Percentiles rank a stretch among this genome's conserved stretches.
phyloP scores from a whole-genome alignment of 2,329 filamentous ascomycete species.

The Aspergillus texensis region DNA sequence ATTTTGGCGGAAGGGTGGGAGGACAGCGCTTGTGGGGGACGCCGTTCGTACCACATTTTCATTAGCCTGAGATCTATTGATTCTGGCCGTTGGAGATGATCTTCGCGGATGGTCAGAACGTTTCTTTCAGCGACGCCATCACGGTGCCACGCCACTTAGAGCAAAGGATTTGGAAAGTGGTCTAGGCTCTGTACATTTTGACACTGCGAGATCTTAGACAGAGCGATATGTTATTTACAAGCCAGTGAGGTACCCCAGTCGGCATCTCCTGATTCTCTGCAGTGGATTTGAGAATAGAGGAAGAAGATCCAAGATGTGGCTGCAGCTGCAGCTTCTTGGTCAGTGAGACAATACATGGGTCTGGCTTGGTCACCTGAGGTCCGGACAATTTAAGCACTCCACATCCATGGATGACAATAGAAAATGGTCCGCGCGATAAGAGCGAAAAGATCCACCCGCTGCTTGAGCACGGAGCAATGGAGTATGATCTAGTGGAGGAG shows the following conservation, averaged over 20 bases:
- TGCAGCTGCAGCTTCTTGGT: conserved; percentile 25
- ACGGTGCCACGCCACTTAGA: conserved; percentile 6
- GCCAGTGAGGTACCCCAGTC: conserved; percentile 8
- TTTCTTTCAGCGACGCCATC: conserved; percentile 8
- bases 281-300: conserved; percentile 1
- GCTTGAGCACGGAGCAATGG: conserved; percentile 10
- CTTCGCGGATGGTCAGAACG: conserved; percentile 2
- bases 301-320: conserved; percentile 32
- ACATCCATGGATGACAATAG: conserved; percentile 6
- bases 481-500: conserved; percentile 12
- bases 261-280: conserved; percentile 16
- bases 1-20: background rate
- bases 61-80: conserved; percentile 11
- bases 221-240: background rate
- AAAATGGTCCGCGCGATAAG: conserved; percentile 22
- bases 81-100: conserved; percentile 16
- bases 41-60: background rate
- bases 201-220: background rate
- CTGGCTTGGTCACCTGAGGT: conserved; percentile 20
- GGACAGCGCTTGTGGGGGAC: background rate
- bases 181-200: background rate
- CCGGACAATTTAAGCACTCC: conserved; percentile 21
- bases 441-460: conserved; percentile 15
- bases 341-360: conserved; percentile 20
- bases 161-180: background rate